These are phyloP conservation scores for Argentina anserina DNA, from an alignment of 306 rosid genomes.

Conservation along the genomic window DNA sequence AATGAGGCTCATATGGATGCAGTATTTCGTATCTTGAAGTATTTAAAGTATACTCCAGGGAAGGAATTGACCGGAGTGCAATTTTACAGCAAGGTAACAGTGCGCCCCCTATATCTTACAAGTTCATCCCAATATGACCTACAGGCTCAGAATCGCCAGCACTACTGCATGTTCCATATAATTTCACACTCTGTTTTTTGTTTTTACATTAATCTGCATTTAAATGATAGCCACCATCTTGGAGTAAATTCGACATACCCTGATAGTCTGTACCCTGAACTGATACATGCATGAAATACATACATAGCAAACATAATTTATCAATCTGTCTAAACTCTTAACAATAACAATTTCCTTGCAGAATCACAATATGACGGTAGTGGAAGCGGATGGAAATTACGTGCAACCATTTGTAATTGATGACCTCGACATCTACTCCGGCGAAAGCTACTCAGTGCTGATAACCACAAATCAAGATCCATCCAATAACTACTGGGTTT, in stretches of 20 bases:
- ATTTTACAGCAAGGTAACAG: conserved; percentile 47
- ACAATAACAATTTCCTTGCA: conserved; percentile 1
- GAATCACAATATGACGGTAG: conserved; percentile 76
- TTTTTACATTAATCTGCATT: conserved; percentile 58
- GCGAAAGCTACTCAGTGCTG: conserved; percentile 77
- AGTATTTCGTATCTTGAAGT: no score
- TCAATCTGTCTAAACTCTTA: background rate
- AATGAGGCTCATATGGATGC: no score
- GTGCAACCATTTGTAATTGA: conserved; percentile 51
- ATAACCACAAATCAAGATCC: conserved; percentile 65
- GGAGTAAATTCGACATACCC: no score
- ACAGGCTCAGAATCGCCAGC: conserved; percentile 68
- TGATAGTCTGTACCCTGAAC: background rate
- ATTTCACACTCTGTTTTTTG: no score
- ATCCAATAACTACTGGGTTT: conserved; percentile 65
- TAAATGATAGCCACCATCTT: background rate
- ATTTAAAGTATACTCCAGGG: no score
- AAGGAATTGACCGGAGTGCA: conserved; percentile 23
- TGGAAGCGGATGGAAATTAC: conserved; percentile 89
- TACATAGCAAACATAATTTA: background rate
- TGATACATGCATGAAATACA: background rate
- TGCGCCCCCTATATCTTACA: conserved; percentile 67
- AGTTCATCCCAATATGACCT: conserved; percentile 59
- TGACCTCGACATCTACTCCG: conserved; percentile 80
- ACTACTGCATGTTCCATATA: conserved; percentile 62